Conservation (phyloP, 306 rosid species). For the Citrullus amarus region DNA sequence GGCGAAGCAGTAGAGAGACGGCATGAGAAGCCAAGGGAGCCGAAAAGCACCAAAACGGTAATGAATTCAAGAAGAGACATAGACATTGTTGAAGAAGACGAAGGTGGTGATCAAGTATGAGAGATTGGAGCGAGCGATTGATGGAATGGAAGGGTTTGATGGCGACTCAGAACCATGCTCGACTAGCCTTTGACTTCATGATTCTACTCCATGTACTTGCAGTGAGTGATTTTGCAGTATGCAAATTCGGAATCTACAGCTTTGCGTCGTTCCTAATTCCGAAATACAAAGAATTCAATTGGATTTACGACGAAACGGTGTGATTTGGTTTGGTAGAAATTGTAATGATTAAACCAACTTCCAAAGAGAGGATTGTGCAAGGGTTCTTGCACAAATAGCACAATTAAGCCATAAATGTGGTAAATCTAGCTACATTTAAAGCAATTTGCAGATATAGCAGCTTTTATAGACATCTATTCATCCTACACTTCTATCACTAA, state of each 20-base stretch:
- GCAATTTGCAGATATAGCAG: no score
- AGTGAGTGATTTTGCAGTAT: not conserved
- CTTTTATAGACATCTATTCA: no score
- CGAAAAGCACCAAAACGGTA: constrained; percentile 22
- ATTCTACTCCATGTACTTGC: not conserved
- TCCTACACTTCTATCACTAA: no score
- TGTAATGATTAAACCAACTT: no score
- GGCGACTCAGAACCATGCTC: not conserved
- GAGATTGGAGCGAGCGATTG: not conserved
- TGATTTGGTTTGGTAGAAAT: not conserved
- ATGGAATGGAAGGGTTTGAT: not conserved
- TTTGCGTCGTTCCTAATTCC: not conserved
- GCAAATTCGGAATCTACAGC: not conserved
- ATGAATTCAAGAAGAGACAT: constrained; percentile 11
- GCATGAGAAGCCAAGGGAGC: constrained; percentile 11
- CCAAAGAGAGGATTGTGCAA: no score
- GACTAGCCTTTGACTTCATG: not conserved
- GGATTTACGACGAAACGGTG: not conserved
- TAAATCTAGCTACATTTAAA: no score
- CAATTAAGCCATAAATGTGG: no score
- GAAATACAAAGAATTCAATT: no score
- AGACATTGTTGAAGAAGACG: constrained; percentile 27
- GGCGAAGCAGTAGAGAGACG: constrained; percentile 28
- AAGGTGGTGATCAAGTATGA: not conserved
- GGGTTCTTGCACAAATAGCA: no score